Base-by-base conservation (phyloP, 495 filamentous ascomycete genomes). In the Lasiosphaeria hispida region DNA sequence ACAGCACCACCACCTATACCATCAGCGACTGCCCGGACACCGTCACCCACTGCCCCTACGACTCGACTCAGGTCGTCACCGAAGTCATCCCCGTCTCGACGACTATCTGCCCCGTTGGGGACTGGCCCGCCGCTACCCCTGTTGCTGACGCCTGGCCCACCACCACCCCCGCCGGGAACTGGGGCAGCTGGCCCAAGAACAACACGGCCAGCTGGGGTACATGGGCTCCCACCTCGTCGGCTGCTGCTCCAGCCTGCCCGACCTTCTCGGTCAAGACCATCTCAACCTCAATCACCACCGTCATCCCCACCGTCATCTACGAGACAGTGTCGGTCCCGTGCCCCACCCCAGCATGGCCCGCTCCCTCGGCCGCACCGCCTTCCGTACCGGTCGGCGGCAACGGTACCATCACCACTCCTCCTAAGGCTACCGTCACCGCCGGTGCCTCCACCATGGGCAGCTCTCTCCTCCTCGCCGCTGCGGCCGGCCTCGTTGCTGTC, bases 1-100 rank as follows among this genome's bases (percentile, higher is more conserved):
- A 78, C 76, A 63, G 71, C 71, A 85, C 81, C 63, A 70, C 77
- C 55, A 74, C 76, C 67, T 70, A 74, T 54, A 84, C 82, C 73
- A 73, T 86, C 76, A 84, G 78, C 72, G 77, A 78, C 58, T 87
- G 83, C 66, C 79, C 81, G 40, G 67, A 84, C 17, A 82, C 75
- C 6, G 77, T 86, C 48, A 83, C 80, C 40, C 68, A 83, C 72
- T 87, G 85, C 76, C 84, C 84, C 19, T 81, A 80, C 33, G 61
- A 75, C 55, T 83, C 79, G 5, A 71, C 70, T 57, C 40, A 34
- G 18, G 52, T 67, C 45, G 66, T 72, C 48, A 70, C 67, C 58
- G 68, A 70, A 63, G 69, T 65, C 57, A 38, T 70, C 54, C 57
- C 67, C 41, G 60, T 69, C 56, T 63, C 61, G 33, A 70, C 69